Evolutionary conservation across 805 yeast genomes (phyloP).

Genomic region (Pichia gijzeniarum): DNA sequence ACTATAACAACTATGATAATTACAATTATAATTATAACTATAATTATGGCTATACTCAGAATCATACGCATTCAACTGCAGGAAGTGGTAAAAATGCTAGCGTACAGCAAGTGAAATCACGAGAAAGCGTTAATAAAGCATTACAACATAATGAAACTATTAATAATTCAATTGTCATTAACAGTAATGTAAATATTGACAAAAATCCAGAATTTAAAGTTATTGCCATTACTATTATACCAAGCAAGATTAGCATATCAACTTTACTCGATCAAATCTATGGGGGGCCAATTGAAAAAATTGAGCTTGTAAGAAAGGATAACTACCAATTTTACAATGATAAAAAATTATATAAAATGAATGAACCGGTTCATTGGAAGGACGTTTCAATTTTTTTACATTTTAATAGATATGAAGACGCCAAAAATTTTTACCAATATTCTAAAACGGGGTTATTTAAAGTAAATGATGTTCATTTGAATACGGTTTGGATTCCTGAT

Average conservation of each 20-base stretch:
- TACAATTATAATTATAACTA: slow-evolving; percentile 1
- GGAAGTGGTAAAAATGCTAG: slow-evolving; percentile 1
- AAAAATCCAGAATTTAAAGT: slow-evolving; percentile 15
- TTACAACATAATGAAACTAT: slow-evolving; percentile 15
- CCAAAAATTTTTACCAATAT: slow-evolving; percentile 46
- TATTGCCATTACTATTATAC: slow-evolving; percentile 21
- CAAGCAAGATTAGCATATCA: slow-evolving; percentile 37
- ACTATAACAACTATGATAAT: neutral
- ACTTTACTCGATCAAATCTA: slow-evolving; percentile 48
- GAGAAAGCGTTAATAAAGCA: slow-evolving; percentile 7
- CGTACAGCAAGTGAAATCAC: no score
- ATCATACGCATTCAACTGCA: no score
- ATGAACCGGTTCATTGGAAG: slow-evolving; percentile 21
- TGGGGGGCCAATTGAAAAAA: slow-evolving; percentile 66
- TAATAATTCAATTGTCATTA: neutral
- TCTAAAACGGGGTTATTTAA: slow-evolving; percentile 47
- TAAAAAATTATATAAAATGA: neutral
- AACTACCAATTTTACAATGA: slow-evolving; percentile 11
- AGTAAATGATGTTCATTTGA: slow-evolving; percentile 50
- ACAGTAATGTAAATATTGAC: neutral
- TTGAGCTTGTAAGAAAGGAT: slow-evolving; percentile 28
- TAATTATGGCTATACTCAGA: no score
- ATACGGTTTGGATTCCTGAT: slow-evolving; percentile 39
- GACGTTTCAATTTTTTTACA: slow-evolving; percentile 36
- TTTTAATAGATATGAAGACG: slow-evolving; percentile 49